A percentile compares a stretch with the other conserved stretches of the same genome.
These are phyloP conservation scores for Dictyostelium citrinum DNA, from an alignment of 78 protist genomes.

Conservation along the genomic window DNA sequence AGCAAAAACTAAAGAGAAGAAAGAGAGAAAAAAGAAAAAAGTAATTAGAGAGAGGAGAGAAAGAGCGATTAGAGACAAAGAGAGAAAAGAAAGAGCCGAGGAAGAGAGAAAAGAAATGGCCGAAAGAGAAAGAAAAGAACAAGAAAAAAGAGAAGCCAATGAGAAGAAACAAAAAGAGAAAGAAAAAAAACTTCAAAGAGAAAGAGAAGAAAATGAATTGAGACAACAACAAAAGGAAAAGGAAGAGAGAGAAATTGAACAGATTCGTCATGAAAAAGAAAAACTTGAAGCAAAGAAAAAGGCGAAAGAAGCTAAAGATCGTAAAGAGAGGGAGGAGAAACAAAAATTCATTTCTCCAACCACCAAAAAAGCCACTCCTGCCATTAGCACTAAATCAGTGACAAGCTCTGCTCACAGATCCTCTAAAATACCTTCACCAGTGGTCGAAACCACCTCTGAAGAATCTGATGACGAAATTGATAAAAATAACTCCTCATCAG, in stretches of 20 bases:
- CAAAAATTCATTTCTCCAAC: not conserved
- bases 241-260: not conserved
- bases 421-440: not conserved
- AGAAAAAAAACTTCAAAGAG: not conserved
- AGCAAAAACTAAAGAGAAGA: not conserved
- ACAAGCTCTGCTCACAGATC: not conserved
- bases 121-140: not conserved
- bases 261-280: not conserved
- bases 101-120: not conserved
- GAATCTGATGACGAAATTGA: not conserved
- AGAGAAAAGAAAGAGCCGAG: not conserved
- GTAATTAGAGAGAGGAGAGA: not conserved
- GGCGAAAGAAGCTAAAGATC: not conserved
- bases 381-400: not conserved
- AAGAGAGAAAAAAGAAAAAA: not conserved
- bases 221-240: not conserved
- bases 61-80: not conserved
- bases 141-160: not conserved
- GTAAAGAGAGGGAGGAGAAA: not conserved
- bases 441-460: not conserved
- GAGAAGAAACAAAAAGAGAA: not conserved
- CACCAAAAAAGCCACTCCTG: not conserved
- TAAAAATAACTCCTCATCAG: not conserved
- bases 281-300: not conserved
- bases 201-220: not conserved